Evolutionary conservation across 805 yeast species (phyloP), one percentile per base, ranked within the genome.

Genomic region (Hyphopichia homilentoma): DNA sequence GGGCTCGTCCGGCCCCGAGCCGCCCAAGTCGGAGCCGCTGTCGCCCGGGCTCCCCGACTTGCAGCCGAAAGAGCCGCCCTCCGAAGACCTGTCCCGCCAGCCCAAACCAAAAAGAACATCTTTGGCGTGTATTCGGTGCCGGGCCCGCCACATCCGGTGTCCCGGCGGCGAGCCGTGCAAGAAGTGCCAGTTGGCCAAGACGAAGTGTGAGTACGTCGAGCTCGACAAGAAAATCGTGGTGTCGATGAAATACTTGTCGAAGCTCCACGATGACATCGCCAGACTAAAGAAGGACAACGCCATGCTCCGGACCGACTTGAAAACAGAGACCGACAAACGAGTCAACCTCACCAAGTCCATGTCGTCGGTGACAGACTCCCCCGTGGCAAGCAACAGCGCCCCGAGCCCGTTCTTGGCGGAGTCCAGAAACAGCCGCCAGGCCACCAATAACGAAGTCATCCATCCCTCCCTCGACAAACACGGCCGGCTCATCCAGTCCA

Each of bases 131-230:
- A 72, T 74, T 2, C 59, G 85, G 27, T 84, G 93, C 50, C 65
- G 90, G 20, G 70, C 75, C 29, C 67, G 87, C 33, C 93, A 84
- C 54, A 76, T 81, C 26, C 74, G 82, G 40, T 84, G 93, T 48
- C 86, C 86, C 9, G 88, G 88, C 2, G 86, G 85, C 1, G 74
- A 79, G 29, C 87, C 88, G 0, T 84, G 93, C 51, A 54, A 62
- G 31, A 78, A 78, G 46, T 84, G 93, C 50, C 56, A 54, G 9
- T 50, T 67, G 30, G 75, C 81, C 11, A 70, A 67, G 30, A 61
- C 77, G 3, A 65, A 66, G 15, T 84, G 93, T 59, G 87, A 81
- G 45, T 84, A 81, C 43, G 70, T 75, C 13, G 86, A 79, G 48
- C 84, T 81, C 7, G 84, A 81, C 31, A 79, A 75, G 59, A 81